These are phyloP conservation scores for Sclerotinia minor DNA, from an alignment of 2,329 filamentous ascomycete species.

Conservation along the genomic window DNA sequence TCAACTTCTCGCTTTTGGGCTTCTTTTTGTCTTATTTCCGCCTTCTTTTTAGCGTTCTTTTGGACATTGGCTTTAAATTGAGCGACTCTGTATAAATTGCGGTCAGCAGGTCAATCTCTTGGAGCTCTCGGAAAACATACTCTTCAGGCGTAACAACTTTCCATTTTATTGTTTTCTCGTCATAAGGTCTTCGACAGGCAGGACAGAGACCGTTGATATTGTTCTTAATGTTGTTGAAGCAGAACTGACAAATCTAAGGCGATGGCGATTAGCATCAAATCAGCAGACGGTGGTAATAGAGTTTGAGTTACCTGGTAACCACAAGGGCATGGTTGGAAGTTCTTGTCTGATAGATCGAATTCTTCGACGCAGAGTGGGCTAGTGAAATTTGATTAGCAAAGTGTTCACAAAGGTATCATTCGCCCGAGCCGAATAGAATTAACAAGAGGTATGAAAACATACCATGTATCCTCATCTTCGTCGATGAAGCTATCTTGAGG, in stretches of 20 bases:
- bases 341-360: constrained; percentile 95
- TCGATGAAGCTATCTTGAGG: constrained; percentile 70
- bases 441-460: constrained; percentile 40
- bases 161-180: constrained; percentile 96
- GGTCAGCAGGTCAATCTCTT: constrained; percentile 26
- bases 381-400: constrained; percentile 38
- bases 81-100: constrained; percentile 56
- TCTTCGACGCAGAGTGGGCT: constrained; percentile 99
- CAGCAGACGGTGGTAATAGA: neutral
- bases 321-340: constrained; percentile 95
- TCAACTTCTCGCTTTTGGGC: constrained; percentile 95
- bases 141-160: constrained; percentile 94
- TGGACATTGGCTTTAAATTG: constrained; percentile 76
- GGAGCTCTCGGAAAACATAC: constrained; percentile 54
- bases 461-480: constrained; percentile 71
- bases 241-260: constrained; percentile 93
- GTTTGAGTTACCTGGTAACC: constrained; percentile 81
- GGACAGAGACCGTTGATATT: constrained; percentile 97
- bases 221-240: constrained; percentile 98
- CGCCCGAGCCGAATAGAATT: neutral
- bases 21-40: constrained; percentile 85
- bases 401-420: constrained; percentile 8
- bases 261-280: constrained; percentile 23
- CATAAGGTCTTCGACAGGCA: constrained; percentile 93
- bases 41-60: constrained; percentile 91